Percentiles rank a stretch among this genome's conserved stretches.
These are phyloP conservation scores for Akanthomyces lecanii DNA, from an alignment of 2,329 filamentous ascomycete genomes.

Conservation along the genomic window DNA sequence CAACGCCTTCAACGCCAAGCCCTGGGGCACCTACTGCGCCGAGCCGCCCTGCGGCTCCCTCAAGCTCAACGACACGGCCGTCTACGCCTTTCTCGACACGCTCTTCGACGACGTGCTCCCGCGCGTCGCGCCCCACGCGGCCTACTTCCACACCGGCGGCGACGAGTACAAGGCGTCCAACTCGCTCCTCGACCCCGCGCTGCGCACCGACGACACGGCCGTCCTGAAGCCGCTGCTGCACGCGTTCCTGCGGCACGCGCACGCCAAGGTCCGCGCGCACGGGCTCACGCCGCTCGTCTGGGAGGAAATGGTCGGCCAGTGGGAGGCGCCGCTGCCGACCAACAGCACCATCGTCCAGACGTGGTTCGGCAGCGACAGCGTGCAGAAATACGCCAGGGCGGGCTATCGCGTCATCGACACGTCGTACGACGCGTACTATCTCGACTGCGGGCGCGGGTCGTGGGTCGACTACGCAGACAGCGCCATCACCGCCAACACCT, in stretches of 20 bases:
- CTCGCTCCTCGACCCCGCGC: conserved; percentile 68
- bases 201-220: conserved; percentile 59
- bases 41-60: conserved; percentile 66
- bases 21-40: conserved; percentile 56
- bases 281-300: conserved; percentile 74
- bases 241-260: conserved; percentile 67
- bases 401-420: conserved; percentile 72
- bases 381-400: conserved; percentile 53
- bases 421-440: conserved; percentile 71
- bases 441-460: conserved; percentile 76
- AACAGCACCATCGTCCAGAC: conserved; percentile 71
- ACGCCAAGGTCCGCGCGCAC: conserved; percentile 57
- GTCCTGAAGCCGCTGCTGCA: conserved; percentile 74
- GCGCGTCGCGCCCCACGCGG: conserved; percentile 61
- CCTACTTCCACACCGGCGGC: conserved; percentile 81
- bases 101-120: conserved; percentile 73
- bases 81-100: conserved; percentile 66
- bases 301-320: conserved; percentile 80
- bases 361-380: conserved; percentile 64
- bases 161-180: conserved; percentile 80
- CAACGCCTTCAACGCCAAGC: conserved; percentile 54
- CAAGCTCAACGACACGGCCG: conserved; percentile 68
- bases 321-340: conserved; percentile 65
- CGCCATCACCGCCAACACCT: conserved; percentile 55
- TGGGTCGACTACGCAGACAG: conserved; percentile 63